Base-by-base conservation (phyloP, 331 rosid species). In the Acacia pycnantha region DNA sequence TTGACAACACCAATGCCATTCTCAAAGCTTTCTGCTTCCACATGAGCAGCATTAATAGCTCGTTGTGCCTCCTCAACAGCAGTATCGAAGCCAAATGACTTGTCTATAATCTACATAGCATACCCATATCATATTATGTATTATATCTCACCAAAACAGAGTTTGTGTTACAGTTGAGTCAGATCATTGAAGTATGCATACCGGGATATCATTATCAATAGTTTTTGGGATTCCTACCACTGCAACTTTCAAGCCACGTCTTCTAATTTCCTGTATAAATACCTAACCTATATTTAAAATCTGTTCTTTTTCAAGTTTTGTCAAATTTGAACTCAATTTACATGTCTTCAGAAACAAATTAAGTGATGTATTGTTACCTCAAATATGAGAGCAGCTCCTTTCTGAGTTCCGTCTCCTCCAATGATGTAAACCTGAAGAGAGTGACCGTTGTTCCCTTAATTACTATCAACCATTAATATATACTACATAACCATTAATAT, bases 351-450 rank as follows among this genome's bases (percentile, higher is more conserved):
- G 16, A 26, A 31, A 26, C 6, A 59, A 58, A 59, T 59, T 24
- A 24, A 24, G 5, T 10, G 7, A 11, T 24, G 27, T 54, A 6
- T 26, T 62, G 6, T 47, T 84, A 88, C 92, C 89, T 89, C 90
- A 73, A 61, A 89, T 82, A 90, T 90, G 48, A 78, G 59, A 4
- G 90, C 81, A 84, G 88, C 90, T 40, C 92, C 90, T 81, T 65
- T 90, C n/a, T 90, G 92, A 61, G 94, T 88, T 75, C 94, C 94
- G 70, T 90, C 92, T 73, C 94, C 91, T 74, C 90, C 92, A 33
- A 85, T 66, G 54, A 87, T 82, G 76, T 90, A 90, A 75, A 88
- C 94, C 93, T 87, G 81, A 82, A 54, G 71, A 11, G 43, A 13
- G 2, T 19, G 37, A 12, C 5, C 40, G 4, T 62, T 3, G 1